phyloP scores from a whole-genome alignment of 2,329 filamentous ascomycete species.

The Macrophomina pseudophaseolina region DNA sequence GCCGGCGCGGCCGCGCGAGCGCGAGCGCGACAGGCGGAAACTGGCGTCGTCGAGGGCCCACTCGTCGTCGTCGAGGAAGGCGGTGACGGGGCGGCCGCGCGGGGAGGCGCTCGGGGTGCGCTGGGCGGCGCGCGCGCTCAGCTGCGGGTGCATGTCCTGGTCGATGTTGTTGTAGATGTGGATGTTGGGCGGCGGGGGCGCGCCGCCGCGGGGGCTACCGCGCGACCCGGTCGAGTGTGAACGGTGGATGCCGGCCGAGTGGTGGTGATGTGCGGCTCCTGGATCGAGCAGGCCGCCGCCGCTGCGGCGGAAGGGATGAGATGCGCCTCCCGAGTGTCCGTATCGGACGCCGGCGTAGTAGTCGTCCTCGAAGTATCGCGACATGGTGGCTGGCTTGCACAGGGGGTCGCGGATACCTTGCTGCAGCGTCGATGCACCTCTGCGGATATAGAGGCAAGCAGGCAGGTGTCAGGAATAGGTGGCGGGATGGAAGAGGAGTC shows the following conservation, averaged over 20 bases:
- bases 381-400: slow-evolving; percentile 15
- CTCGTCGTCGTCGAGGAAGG: slow-evolving; percentile 37
- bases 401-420: slow-evolving; percentile 2
- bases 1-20: slow-evolving; percentile 38
- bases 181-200: slow-evolving; percentile 43
- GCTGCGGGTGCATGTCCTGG: slow-evolving; percentile 43
- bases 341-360: slow-evolving; percentile 11
- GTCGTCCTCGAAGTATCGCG: not conserved
- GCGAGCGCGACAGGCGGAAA: slow-evolving; percentile 31
- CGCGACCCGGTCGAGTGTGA: slow-evolving; percentile 51
- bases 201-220: slow-evolving; percentile 46
- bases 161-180: slow-evolving; percentile 54
- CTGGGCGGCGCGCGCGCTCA: slow-evolving; percentile 42
- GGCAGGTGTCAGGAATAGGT: not conserved
- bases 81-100: slow-evolving; percentile 33
- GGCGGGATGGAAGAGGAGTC: not conserved
- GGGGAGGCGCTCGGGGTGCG: slow-evolving; percentile 33
- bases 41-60: slow-evolving; percentile 44
- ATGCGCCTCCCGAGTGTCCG: not conserved
- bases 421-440: not conserved
- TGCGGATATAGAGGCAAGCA: not conserved
- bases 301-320: slow-evolving; percentile 32
- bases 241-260: slow-evolving; percentile 44
- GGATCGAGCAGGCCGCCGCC: slow-evolving; percentile 38
- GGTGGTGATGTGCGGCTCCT: slow-evolving; percentile 31